phyloP scores from a whole-genome alignment of 208 protist species.

The Trypanosoma caninum region DNA sequence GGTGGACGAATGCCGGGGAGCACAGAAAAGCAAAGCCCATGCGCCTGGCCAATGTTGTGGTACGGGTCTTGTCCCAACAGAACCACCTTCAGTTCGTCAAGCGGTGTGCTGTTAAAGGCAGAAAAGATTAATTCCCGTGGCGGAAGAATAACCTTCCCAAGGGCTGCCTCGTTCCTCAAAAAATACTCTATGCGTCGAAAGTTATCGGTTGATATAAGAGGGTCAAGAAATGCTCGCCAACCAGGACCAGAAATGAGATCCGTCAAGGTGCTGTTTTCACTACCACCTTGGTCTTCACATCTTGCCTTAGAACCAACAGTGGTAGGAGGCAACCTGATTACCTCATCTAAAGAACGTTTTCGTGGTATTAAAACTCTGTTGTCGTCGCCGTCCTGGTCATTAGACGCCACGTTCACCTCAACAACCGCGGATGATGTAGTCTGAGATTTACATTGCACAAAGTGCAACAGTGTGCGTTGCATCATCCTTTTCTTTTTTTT shows the following conservation, averaged over 20 bases:
- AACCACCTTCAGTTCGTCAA: slow-evolving; percentile 90
- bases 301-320: neutral
- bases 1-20: slow-evolving; percentile 80
- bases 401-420: neutral
- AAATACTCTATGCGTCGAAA: slow-evolving; percentile 69
- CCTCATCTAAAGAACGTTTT: slow-evolving; percentile 1
- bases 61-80: slow-evolving; percentile 97
- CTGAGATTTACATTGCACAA: slow-evolving; percentile 6
- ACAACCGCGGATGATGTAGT: neutral
- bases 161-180: slow-evolving; percentile 40
- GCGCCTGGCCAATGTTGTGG: slow-evolving; percentile 92
- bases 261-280: slow-evolving; percentile 23
- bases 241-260: slow-evolving; percentile 38
- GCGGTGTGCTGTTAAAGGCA: slow-evolving; percentile 91
- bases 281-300: slow-evolving; percentile 7
- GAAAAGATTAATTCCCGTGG: slow-evolving; percentile 82
- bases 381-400: neutral
- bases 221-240: slow-evolving; percentile 60
- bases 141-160: slow-evolving; percentile 72
- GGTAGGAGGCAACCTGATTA: neutral
- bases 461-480: slow-evolving; percentile 28
- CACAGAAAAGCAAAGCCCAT: slow-evolving; percentile 97
- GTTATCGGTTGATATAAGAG: slow-evolving; percentile 35
- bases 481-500: slow-evolving; percentile 12
- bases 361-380: no score